phyloP scores from a whole-genome alignment of 345 rosid genomes.

The Ricinus communis region DNA sequence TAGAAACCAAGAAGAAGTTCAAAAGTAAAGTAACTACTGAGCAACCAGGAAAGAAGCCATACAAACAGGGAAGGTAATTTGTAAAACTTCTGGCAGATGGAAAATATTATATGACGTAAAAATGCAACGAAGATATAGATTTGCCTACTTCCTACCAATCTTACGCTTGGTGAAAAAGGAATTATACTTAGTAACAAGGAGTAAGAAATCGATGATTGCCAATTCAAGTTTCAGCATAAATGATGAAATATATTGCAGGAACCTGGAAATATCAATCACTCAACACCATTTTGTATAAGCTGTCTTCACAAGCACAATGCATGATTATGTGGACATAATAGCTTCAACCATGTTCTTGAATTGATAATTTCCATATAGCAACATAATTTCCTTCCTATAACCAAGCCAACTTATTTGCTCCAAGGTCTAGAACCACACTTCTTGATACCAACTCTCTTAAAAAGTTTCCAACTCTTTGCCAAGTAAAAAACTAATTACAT shows the following conservation, averaged over 20 bases:
- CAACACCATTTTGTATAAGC: background rate
- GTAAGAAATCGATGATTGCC: background rate
- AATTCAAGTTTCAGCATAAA: background rate
- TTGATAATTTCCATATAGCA: background rate
- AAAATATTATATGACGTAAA: background rate
- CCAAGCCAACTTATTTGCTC: background rate
- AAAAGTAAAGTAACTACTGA: background rate
- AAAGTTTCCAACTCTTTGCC: background rate
- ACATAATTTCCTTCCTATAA: background rate
- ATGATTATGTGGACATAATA: background rate
- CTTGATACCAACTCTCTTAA: background rate
- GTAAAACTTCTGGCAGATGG: background rate
- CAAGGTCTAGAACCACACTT: background rate
- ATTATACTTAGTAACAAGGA: too few relatives aligned
- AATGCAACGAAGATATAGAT: background rate
- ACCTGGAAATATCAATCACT: background rate
- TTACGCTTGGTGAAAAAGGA: background rate
- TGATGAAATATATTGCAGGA: background rate
- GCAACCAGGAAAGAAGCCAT: background rate
- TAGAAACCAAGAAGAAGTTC: background rate
- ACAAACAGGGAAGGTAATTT: background rate
- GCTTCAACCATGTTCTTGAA: background rate
- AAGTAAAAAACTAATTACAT: background rate
- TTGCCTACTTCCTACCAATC: background rate
- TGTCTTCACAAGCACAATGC: background rate